A percentile compares a stretch with the other conserved stretches of the same genome.
Evolutionary conservation across 2,329 filamentous ascomycete genomes (phyloP).

Genomic region (Geosmithia flava): DNA sequence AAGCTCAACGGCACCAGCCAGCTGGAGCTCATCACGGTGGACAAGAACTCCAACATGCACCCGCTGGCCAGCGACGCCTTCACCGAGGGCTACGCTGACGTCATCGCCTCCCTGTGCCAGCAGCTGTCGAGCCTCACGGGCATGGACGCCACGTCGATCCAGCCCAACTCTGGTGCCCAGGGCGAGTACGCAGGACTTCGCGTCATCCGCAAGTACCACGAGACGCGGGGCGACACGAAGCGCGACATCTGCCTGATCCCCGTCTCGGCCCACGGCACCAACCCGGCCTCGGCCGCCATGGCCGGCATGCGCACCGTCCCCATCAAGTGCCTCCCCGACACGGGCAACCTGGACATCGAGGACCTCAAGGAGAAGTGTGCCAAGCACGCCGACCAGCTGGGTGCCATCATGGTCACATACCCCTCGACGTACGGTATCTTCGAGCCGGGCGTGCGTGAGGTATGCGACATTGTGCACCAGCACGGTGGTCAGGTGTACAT

Average conservation of each 20-base stretch:
- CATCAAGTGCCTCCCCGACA: constrained; percentile 78
- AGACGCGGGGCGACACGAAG: constrained; percentile 38
- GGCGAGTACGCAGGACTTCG: constrained; percentile 88
- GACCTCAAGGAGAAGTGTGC: constrained; percentile 83
- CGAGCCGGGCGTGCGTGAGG: constrained; percentile 77
- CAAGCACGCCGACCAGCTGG: constrained; percentile 75
- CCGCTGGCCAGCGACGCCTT: constrained; percentile 59
- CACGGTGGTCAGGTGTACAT: constrained; percentile 94
- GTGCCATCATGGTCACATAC: constrained; percentile 94
- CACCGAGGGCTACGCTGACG: constrained; percentile 52
- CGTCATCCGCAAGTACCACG: constrained; percentile 74
- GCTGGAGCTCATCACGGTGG: constrained; percentile 53
- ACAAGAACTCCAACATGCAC: constrained; percentile 49
- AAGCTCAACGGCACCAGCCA: constrained; percentile 91
- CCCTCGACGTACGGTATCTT: constrained; percentile 93
- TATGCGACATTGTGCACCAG: constrained; percentile 73
- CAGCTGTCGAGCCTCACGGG: constrained; percentile 77
- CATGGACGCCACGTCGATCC: constrained; percentile 79
- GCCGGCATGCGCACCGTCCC: constrained; percentile 88
- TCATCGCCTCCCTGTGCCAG: constrained; percentile 61
- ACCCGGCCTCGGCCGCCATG: constrained; percentile 92
- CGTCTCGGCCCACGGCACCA: constrained; percentile 90
- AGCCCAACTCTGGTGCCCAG: constrained; percentile 93
- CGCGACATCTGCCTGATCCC: constrained; percentile 91
- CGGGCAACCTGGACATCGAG: constrained; percentile 77